A percentile compares a stretch with the other conserved stretches of the same genome.
Conservation (phyloP, 768 basidiomycete genomes). For the Naganishia vishniacii region DNA sequence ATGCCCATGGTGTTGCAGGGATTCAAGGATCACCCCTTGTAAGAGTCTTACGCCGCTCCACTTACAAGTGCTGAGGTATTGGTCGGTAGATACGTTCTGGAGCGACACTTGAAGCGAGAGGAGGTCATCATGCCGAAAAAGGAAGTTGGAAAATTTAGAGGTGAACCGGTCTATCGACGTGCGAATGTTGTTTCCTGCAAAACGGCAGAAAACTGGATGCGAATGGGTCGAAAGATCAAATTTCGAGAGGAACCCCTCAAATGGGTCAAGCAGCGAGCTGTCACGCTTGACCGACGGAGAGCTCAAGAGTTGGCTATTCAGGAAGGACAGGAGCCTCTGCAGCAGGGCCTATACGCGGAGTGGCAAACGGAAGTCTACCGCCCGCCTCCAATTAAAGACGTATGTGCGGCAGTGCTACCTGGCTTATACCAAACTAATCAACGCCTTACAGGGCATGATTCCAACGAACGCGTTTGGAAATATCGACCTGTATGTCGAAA, state of each 20-base stretch:
- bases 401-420: slow-evolving; percentile 50
- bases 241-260: slow-evolving; percentile 79
- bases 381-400: slow-evolving; percentile 76
- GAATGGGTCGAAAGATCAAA: slow-evolving; percentile 68
- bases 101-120: slow-evolving; percentile 78
- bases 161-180: slow-evolving; percentile 84
- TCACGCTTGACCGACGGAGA: slow-evolving; percentile 70
- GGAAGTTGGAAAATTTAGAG: slow-evolving; percentile 84
- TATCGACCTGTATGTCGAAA: slow-evolving; percentile 87
- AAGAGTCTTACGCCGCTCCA: slow-evolving; percentile 38
- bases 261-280: slow-evolving; percentile 75
- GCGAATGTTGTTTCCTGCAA: slow-evolving; percentile 77
- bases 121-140: slow-evolving; percentile 71
- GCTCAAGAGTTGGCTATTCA: slow-evolving; percentile 61
- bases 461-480: slow-evolving; percentile 96
- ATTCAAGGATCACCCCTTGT: slow-evolving; percentile 95
- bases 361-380: slow-evolving; percentile 76
- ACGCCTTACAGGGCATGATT: slow-evolving; percentile 65
- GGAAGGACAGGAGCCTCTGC: slow-evolving; percentile 56
- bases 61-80: not conserved
- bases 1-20: slow-evolving; percentile 87
- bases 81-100: slow-evolving; percentile 64
- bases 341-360: slow-evolving; percentile 81
- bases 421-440: not conserved
- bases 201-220: slow-evolving; percentile 91